A percentile compares a stretch with the other conserved stretches of the same genome.
These are phyloP conservation scores for Russula sp. DNA, from an alignment of 768 basidiomycete genomes.

Conservation along the genomic window DNA sequence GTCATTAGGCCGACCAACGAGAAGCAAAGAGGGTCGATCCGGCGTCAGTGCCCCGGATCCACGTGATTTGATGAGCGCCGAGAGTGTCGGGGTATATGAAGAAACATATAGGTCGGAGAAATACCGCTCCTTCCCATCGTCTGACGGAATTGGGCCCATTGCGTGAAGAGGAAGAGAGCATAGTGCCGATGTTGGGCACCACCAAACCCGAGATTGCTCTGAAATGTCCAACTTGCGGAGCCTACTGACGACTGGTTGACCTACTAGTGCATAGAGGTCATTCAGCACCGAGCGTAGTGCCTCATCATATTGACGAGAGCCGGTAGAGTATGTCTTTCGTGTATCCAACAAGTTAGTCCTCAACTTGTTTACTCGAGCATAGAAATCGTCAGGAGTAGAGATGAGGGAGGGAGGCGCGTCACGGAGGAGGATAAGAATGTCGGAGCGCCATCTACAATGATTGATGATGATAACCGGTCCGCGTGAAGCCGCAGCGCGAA, in stretches of 20 bases:
- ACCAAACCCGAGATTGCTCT: not conserved
- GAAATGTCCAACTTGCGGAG: not conserved
- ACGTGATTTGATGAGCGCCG: not conserved
- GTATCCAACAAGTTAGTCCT: not conserved
- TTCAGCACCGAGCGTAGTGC: not conserved
- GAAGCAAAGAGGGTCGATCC: not conserved
- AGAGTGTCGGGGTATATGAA: not conserved
- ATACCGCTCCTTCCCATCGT: not conserved
- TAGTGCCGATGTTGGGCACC: not conserved
- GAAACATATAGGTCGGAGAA: not conserved
- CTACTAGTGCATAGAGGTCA: not conserved
- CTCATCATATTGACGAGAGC: not conserved
- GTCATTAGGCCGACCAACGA: not conserved
- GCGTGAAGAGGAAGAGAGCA: not conserved
- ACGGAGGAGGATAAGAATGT: conserved; percentile 1
- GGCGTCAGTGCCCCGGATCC: conserved; percentile 27
- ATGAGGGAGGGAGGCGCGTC: not conserved
- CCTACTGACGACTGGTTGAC: not conserved
- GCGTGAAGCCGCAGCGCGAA: not conserved
- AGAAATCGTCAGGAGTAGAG: not conserved
- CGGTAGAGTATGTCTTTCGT: not conserved
- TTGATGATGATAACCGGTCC: conserved; percentile 15
- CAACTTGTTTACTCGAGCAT: not conserved
- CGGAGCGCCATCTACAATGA: not conserved
- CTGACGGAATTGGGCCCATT: not conserved